Percentiles rank a stretch among this genome's conserved stretches.
Conservation (phyloP, 2,329 filamentous ascomycete species). For the Falciphora oryzae region DNA sequence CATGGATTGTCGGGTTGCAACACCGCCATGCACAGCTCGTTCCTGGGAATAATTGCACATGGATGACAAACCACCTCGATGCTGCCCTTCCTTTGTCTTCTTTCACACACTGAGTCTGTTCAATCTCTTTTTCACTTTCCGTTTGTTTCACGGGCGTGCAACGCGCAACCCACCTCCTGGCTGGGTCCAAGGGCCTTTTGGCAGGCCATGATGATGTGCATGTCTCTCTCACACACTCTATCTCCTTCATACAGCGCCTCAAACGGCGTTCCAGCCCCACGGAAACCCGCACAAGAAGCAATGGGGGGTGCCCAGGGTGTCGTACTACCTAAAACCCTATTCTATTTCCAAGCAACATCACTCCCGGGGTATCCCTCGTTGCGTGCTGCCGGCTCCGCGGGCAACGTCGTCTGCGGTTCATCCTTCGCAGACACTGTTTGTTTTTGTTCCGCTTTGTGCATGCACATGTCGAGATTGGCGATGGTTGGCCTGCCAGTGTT, state of each 20-base stretch:
- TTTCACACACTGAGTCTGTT: no score
- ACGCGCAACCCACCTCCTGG: neutral
- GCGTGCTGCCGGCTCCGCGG: neutral
- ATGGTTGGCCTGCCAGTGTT: neutral
- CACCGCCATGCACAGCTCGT: neutral
- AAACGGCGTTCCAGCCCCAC: neutral
- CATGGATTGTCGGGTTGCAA: neutral
- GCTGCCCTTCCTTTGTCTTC: neutral
- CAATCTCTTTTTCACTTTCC: no score
- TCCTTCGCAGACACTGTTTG: neutral
- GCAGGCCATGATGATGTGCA: neutral
- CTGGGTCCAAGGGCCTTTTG: neutral
- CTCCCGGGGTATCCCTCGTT: neutral
- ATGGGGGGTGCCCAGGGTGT: neutral
- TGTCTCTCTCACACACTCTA: neutral
- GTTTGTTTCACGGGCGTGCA: neutral
- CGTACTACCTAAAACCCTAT: neutral
- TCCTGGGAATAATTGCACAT: neutral
- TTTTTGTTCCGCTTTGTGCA: neutral
- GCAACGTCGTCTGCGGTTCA: neutral
- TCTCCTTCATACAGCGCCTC: neutral
- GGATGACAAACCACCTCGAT: neutral
- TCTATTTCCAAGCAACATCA: neutral
- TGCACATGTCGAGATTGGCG: neutral
- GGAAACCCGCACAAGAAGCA: neutral